Evolutionary conservation across 2,329 filamentous ascomycete genomes (phyloP), one percentile per base, ranked within the genome.

Genomic region (Fusarium fracticaudum): DNA sequence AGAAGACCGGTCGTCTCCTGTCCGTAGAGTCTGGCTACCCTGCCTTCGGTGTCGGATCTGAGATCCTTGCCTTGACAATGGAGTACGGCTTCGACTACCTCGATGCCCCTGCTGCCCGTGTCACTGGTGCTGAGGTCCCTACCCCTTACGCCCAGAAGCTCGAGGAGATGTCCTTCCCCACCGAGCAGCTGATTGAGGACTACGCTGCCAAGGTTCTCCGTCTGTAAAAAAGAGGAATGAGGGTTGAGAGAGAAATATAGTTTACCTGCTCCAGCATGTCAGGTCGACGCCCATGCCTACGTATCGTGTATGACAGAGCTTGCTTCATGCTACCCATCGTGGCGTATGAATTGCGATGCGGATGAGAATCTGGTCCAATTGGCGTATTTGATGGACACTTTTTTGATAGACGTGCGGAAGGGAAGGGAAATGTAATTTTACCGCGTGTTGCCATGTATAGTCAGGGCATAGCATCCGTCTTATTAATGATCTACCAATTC

Each of bases 51-150:
- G 94, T 99, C 77, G 90, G 92, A 68, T 90, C 96, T 66, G 96
- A 99, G 87, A 95, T 99, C 79, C 90, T 99, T 74, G 96, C 96
- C 69, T 88, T 98, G 70, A 92, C 94, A 73, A 97, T 97, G 93
- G 96, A 99, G 87, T 99, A 98, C 85, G 95, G 91, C 74, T 99
- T 98, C 82, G 96, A 99, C 87, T 98, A 97, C 87, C 92, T 99
- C 76, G 92, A 98, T 81, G 94, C 95, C 64, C 96, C 96, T 54
- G 96, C 95, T 71, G 93, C 96, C 84, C 92, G 96, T 84, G 91
- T 99, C 80, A 98, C 96, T 68, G 96, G 96, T 83, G 96, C 96
- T 75, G 96, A 99, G 84, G 96, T 99, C 18, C 96, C 96, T 57
- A 99, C 96, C 13, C 96, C 96, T 43, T 98, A 99, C 83, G 96